phyloP scores from a whole-genome alignment of 306 rosid species.

The Medicago truncatula region MtrunA17r5.0-ANR NC_053042.1:51244501-51245000 shows the following conservation, averaged over 20 bases:
- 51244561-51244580: too few relatives aligned
- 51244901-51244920: not conserved
- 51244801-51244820: slow-evolving; percentile 45
- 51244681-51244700: too few relatives aligned
- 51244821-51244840: slow-evolving; percentile 9
- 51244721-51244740: not conserved
- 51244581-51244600: too few relatives aligned
- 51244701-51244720: too few relatives aligned
- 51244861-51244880: not conserved
- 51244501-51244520: too few relatives aligned
- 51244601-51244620: too few relatives aligned
- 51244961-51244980: not conserved
- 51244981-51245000: too few relatives aligned
- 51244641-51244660: not conserved
- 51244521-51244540: too few relatives aligned
- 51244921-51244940: not conserved
- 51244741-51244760: not conserved
- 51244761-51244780: slow-evolving; percentile 37
- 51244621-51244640: too few relatives aligned
- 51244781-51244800: slow-evolving; percentile 42
- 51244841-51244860: not conserved
- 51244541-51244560: too few relatives aligned
- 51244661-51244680: not conserved
- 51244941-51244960: not conserved
- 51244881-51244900: not conserved